These are phyloP conservation scores for Exserohilum rostratum DNA, from an alignment of 2,329 filamentous ascomycete species.

Conservation along the genomic window DNA sequence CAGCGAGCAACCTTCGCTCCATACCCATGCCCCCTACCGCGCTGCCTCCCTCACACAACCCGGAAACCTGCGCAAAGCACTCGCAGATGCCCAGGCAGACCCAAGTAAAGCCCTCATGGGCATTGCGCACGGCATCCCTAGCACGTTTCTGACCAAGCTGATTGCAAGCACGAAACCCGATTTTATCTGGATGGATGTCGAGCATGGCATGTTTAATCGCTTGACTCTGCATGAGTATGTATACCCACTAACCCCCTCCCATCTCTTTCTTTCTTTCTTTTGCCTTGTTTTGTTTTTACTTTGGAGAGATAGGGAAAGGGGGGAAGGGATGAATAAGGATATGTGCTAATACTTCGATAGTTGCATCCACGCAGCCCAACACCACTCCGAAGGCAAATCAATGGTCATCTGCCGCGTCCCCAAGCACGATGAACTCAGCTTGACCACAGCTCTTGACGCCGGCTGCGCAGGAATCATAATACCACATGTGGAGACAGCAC, in stretches of 20 bases:
- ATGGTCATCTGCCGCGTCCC: constrained; percentile 33
- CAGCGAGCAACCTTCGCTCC: constrained; percentile 32
- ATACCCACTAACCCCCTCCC: too few species aligned
- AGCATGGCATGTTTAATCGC: constrained; percentile 37
- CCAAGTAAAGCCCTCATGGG: constrained; percentile 32
- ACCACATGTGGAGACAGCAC: constrained; percentile 29
- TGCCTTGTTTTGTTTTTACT: too few species aligned
- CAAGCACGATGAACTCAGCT: constrained; percentile 30
- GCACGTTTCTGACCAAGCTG: constrained; percentile 34
- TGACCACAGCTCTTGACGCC: constrained; percentile 33
- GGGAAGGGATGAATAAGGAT: neutral
- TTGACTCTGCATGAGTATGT: constrained; percentile 34
- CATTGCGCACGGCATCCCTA: constrained; percentile 35
- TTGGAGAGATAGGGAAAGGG: too few species aligned
- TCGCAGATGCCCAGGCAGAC: constrained; percentile 30
- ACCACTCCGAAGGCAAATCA: constrained; percentile 33
- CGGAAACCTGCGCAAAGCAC: constrained; percentile 28
- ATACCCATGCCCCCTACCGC: constrained; percentile 30
- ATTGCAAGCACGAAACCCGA: constrained; percentile 35
- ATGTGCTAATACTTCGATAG: constrained; percentile 11
- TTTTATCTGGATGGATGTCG: constrained; percentile 37
- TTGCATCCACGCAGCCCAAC: constrained; percentile 34
- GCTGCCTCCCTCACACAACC: constrained; percentile 31
- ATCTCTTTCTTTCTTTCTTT: too few species aligned
- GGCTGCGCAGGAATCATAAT: constrained; percentile 33